Percentiles rank a stretch among this genome's conserved stretches.
These are phyloP conservation scores for Taxillus chinensis DNA, from an alignment of 164 flowering plant species.

Conservation along the genomic window DNA sequence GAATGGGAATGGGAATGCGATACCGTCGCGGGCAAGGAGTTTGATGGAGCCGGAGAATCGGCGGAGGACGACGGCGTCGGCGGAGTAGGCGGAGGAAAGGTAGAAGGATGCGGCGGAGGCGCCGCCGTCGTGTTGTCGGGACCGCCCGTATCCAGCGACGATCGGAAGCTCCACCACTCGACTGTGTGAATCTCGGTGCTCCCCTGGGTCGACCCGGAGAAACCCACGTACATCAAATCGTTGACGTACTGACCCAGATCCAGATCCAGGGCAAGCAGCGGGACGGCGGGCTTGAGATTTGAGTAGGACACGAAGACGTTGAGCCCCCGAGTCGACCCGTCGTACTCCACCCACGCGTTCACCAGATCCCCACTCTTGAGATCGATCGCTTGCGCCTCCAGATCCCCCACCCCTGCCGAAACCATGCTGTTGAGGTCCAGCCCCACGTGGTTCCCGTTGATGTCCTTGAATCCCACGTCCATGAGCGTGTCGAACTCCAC, in stretches of 20 bases:
- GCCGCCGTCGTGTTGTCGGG: conserved; percentile 13
- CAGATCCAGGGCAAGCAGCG: conserved; percentile 37
- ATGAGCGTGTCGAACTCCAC: conserved; percentile 89
- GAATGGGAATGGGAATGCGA: conserved; percentile 6
- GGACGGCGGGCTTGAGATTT: conserved; percentile 45
- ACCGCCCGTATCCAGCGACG: conserved; percentile 29
- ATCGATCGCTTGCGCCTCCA: conserved; percentile 43
- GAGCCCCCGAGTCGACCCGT: conserved; percentile 31
- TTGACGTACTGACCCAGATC: conserved; percentile 44
- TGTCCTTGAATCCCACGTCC: conserved; percentile 79
- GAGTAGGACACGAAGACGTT: conserved; percentile 59
- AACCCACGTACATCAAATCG: conserved; percentile 81
- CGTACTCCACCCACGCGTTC: conserved; percentile 78
- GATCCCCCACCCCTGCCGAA: conserved; percentile 50
- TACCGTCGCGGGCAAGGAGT: conserved; percentile 24
- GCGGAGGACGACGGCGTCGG: conserved; percentile 23
- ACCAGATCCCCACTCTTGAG: conserved; percentile 68
- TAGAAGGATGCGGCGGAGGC: conserved; percentile 29
- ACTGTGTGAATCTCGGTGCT: conserved; percentile 82
- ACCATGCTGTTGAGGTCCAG: conserved; percentile 64
- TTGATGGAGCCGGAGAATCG: conserved; percentile 9
- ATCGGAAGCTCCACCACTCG: conserved; percentile 89
- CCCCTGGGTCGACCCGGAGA: conserved; percentile 88
- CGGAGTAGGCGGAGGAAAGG: conserved; percentile 23
- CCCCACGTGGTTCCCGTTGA: conserved; percentile 90